Evolutionary conservation across 495 filamentous ascomycete genomes (phyloP).

Genomic region (Penicillium paxilli): DNA sequence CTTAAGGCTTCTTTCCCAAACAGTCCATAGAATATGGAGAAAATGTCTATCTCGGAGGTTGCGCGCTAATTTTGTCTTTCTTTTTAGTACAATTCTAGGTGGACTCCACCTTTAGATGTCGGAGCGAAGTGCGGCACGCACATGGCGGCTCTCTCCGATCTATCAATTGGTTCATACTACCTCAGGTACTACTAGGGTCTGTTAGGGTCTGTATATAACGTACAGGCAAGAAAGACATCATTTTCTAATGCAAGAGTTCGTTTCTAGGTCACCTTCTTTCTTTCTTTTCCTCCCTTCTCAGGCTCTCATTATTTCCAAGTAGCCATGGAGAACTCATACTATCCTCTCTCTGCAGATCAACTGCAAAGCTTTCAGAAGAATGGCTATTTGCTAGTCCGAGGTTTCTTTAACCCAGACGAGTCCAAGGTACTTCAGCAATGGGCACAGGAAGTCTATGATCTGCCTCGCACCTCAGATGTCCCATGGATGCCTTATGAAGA

Average conservation of each 20-base stretch:
- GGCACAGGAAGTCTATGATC: conserved; percentile 42
- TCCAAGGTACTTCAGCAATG: conserved; percentile 36
- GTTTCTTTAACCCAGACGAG: conserved; percentile 30
- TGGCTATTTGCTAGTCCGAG: conserved; percentile 40
- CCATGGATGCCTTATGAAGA: conserved; percentile 52
- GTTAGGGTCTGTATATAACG: no score
- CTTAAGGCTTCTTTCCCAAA: no score
- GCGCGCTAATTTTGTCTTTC: no score
- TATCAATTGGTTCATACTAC: no score
- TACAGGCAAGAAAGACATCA: neutral
- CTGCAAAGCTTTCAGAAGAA: conserved; percentile 34
- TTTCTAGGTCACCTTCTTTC: neutral
- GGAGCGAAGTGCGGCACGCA: neutral
- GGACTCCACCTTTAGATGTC: neutral
- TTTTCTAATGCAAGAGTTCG: neutral
- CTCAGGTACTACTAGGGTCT: no score
- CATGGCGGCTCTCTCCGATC: neutral
- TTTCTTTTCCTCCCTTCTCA: no score
- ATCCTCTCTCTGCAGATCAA: conserved; percentile 29
- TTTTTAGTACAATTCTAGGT: no score
- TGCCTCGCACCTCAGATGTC: conserved; percentile 35
- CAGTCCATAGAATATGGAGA: no score
- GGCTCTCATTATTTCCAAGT: no score
- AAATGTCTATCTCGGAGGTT: no score
- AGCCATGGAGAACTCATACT: conserved; percentile 28